Evolutionary conservation across 164 flowering plant species (phyloP).

Genomic region (Dillenia turbinata): DNA sequence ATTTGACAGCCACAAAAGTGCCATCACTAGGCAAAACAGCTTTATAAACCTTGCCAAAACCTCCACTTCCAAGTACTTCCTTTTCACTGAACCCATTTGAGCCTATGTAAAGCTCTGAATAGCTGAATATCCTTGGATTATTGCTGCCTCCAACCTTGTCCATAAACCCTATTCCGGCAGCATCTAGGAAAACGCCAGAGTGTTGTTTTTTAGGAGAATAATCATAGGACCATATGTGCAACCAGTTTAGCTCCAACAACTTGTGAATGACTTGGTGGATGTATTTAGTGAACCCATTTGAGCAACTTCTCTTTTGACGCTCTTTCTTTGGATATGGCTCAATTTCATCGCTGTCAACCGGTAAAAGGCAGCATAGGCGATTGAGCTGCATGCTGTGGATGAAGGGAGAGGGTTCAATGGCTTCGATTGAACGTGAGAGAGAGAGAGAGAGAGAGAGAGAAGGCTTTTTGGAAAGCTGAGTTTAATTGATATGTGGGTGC

Average conservation of each 20-base stretch:
- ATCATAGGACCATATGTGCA: slow-evolving; percentile 21
- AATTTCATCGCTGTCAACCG: slow-evolving; percentile 39
- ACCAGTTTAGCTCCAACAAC: slow-evolving; percentile 18
- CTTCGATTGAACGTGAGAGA: background rate
- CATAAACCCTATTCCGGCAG: slow-evolving; percentile 44
- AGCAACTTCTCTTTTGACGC: slow-evolving; percentile 1
- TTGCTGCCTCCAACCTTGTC: slow-evolving; percentile 37
- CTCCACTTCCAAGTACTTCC: slow-evolving; percentile 85
- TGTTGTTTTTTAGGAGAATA: background rate
- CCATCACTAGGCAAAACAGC: slow-evolving; percentile 88
- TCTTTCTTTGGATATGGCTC: slow-evolving; percentile 4
- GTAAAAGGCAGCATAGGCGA: slow-evolving; percentile 52
- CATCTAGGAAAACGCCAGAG: slow-evolving; percentile 41
- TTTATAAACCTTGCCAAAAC: slow-evolving; percentile 75
- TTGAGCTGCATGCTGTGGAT: slow-evolving; percentile 25
- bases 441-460: no score
- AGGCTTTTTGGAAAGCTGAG: no score
- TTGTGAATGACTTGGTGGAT: slow-evolving; percentile 9
- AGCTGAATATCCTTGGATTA: slow-evolving; percentile 78
- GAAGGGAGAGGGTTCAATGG: slow-evolving; percentile 3
- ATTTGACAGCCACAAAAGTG: slow-evolving; percentile 83
- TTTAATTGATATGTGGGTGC: no score
- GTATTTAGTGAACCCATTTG: background rate
- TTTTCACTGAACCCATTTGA: slow-evolving; percentile 70
- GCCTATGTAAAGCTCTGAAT: slow-evolving; percentile 81